Percentiles rank a stretch among this genome's conserved stretches.
Evolutionary conservation across 768 basidiomycete species (phyloP).

Genomic region (Suillus decipiens): DNA sequence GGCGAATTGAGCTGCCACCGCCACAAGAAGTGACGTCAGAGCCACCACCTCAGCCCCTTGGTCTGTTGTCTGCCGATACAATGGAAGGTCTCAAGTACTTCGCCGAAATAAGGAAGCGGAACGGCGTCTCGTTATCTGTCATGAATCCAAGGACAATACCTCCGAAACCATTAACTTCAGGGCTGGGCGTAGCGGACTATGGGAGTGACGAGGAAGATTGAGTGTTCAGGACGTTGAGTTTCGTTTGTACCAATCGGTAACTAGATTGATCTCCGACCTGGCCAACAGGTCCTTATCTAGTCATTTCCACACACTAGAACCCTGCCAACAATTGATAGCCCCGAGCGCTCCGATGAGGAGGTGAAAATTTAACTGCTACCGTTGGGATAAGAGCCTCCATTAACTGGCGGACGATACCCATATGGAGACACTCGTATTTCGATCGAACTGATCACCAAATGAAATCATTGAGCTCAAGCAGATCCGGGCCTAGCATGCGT

Average conservation of each 20-base stretch:
- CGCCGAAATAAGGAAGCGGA: slow-evolving; percentile 79
- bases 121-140: slow-evolving; percentile 36
- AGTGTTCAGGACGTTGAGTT: slow-evolving; percentile 12
- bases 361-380: background rate
- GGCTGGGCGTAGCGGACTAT: slow-evolving; percentile 71
- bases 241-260: slow-evolving; percentile 1
- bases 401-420: too few relatives aligned
- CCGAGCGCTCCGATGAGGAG: background rate
- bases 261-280: background rate
- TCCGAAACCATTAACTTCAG: slow-evolving; percentile 36
- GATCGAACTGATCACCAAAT: background rate
- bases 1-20: slow-evolving; percentile 31
- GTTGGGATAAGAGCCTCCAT: background rate
- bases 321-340: background rate
- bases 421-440: too few relatives aligned
- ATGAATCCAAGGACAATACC: slow-evolving; percentile 26
- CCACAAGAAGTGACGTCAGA: slow-evolving; percentile 30
- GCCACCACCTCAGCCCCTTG: slow-evolving; percentile 42
- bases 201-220: slow-evolving; percentile 71
- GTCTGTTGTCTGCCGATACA: slow-evolving; percentile 81
- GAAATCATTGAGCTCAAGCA: background rate
- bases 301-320: background rate
- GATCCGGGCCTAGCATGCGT: background rate
- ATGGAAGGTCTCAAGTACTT: slow-evolving; percentile 91
- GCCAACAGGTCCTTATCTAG: background rate